Percentiles rank a stretch among this genome's conserved stretches.
Evolutionary conservation across 1,284 basidiomycete species (phyloP).

Genomic region (Stygiomarasmius scandens): DNA sequence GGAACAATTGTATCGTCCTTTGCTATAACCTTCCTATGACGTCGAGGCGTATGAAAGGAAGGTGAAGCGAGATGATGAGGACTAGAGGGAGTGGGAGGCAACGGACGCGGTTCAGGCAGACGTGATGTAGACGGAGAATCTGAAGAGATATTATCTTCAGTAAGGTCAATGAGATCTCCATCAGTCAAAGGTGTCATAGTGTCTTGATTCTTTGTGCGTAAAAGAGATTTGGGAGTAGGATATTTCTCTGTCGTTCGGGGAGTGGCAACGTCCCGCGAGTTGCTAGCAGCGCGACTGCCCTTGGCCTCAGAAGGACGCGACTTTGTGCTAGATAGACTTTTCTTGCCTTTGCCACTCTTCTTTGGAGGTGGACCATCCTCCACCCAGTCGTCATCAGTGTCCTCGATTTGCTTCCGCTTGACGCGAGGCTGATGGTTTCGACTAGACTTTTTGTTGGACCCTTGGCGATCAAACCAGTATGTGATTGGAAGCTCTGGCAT

Average conservation of each 20-base stretch:
- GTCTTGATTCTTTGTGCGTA: background rate
- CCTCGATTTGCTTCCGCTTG: conserved; percentile 1
- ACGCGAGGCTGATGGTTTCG: background rate
- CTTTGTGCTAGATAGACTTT: background rate
- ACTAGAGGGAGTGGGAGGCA: conserved; percentile 6
- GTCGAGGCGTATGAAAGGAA: background rate
- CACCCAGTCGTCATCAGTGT: no score
- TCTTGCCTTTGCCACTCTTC: conserved; percentile 14
- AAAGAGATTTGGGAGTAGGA: conserved; percentile 13
- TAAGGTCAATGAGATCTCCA: conserved; percentile 7
- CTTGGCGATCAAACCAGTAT: conserved; percentile 16
- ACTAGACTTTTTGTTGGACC: background rate
- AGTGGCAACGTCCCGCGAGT: background rate
- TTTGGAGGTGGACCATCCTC: conserved; percentile 6
- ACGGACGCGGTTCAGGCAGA: background rate
- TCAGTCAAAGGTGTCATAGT: background rate
- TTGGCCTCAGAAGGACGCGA: background rate
- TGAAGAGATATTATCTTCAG: background rate
- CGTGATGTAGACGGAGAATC: background rate
- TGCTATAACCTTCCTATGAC: background rate
- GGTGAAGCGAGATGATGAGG: background rate
- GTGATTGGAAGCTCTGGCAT: conserved; percentile 20
- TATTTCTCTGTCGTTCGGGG: conserved; percentile 5
- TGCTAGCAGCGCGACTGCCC: background rate
- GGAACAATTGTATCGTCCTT: conserved; percentile 12